Percentiles rank a stretch among this genome's conserved stretches.
phyloP scores from a whole-genome alignment of 257 asterid genomes.

The Petunia axillaris region DNA sequence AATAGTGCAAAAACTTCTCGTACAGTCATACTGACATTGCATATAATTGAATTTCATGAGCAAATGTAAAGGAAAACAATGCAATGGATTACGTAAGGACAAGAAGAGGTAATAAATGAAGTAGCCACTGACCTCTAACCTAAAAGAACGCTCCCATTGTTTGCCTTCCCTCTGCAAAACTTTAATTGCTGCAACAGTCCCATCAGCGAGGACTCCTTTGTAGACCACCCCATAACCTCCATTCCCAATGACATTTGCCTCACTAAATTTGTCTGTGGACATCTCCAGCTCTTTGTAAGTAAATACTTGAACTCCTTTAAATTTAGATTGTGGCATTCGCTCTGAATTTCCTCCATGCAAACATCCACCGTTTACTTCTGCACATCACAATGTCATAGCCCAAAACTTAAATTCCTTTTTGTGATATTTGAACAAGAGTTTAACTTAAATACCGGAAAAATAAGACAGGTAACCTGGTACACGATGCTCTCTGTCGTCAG shows the following conservation, averaged over 20 bases:
- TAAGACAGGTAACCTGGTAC: no score
- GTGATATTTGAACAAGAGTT: no score
- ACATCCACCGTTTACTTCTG: constrained; percentile 56
- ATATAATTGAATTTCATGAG: no score
- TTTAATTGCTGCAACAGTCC: constrained; percentile 69
- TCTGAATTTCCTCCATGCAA: constrained; percentile 46
- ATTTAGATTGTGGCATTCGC: constrained; percentile 34
- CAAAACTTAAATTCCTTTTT: background rate
- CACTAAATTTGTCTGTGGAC: constrained; percentile 64
- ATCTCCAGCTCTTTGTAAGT: constrained; percentile 64
- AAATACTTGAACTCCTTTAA: constrained; percentile 62
- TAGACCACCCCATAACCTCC: constrained; percentile 57
- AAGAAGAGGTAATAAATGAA: constrained; percentile 34
- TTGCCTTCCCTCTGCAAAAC: constrained; percentile 61
- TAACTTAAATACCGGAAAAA: no score
- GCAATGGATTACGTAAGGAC: no score
- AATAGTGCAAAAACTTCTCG: no score
- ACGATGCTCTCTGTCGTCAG: no score
- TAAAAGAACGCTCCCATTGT: constrained; percentile 78
- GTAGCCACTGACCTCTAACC: constrained; percentile 58
- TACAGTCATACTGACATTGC: no score
- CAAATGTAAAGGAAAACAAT: no score
- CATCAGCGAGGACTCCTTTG: constrained; percentile 61
- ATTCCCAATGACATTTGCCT: constrained; percentile 49
- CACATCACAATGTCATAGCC: background rate